A percentile compares a stretch with the other conserved stretches of the same genome.
phyloP scores from a whole-genome alignment of 2,329 filamentous ascomycete genomes.

The Colletotrichum sp. region DNA sequence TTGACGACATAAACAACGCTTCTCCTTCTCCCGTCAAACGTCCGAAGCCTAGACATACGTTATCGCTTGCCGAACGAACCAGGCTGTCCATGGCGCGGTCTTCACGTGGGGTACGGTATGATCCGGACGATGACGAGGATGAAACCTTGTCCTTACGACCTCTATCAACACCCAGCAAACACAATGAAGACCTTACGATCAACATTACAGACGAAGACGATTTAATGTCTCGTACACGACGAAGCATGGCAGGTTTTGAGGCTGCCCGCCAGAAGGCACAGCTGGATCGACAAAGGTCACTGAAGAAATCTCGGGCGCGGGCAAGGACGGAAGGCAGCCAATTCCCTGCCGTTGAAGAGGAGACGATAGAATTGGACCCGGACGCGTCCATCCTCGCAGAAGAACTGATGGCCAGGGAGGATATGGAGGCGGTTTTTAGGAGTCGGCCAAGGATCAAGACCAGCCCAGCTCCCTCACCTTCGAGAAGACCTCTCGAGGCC shows the following conservation, averaged over 20 bases:
- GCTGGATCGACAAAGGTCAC: slow-evolving; percentile 57
- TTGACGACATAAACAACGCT: slow-evolving; percentile 57
- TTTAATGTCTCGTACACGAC: slow-evolving; percentile 61
- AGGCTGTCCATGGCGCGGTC: slow-evolving; percentile 78
- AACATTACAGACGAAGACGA: slow-evolving; percentile 47
- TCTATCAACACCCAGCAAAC: neutral
- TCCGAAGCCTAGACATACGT: slow-evolving; percentile 53
- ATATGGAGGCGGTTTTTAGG: slow-evolving; percentile 85
- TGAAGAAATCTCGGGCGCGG: slow-evolving; percentile 43
- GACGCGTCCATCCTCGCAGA: slow-evolving; percentile 62
- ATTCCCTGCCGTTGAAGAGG: slow-evolving; percentile 54
- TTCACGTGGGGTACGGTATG: slow-evolving; percentile 37
- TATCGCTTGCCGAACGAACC: slow-evolving; percentile 79
- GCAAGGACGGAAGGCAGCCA: slow-evolving; percentile 46
- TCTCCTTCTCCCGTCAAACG: slow-evolving; percentile 64
- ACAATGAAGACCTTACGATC: slow-evolving; percentile 22
- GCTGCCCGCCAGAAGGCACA: slow-evolving; percentile 66
- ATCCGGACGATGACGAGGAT: slow-evolving; percentile 33
- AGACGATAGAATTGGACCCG: slow-evolving; percentile 29
- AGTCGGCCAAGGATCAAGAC: slow-evolving; percentile 80
- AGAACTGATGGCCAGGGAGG: slow-evolving; percentile 73
- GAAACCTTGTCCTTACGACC: slow-evolving; percentile 24
- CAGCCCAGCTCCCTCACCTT: slow-evolving; percentile 68
- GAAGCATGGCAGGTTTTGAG: slow-evolving; percentile 68
- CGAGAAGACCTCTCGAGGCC: slow-evolving; percentile 25